Base-by-base conservation (phyloP, 1,139 yeast genomes). In the Candida glucosophila region DNA sequence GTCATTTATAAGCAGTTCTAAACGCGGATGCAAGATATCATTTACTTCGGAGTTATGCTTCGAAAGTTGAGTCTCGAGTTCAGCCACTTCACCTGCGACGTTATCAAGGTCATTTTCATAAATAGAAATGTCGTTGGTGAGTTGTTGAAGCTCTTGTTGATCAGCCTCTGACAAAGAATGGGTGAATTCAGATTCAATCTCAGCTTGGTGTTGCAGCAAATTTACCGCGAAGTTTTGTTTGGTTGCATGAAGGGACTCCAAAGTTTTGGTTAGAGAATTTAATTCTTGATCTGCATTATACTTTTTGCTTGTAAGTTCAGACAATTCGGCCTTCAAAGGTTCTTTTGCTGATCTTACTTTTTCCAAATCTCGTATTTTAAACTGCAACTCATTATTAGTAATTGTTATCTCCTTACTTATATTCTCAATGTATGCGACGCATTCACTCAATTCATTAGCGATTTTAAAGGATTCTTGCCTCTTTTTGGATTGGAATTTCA, bases 41-140 rank as follows among this genome's bases (percentile, higher is more conserved):
- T 58, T 52, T 25, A 83, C 49, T 35, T 78, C 86, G 4, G 81
- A 66, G 28, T 72, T 73, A 15, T 71, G 43, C 4, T 55, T 50
- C 2, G 74, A 64, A n/a, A 71, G 52, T 12, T 56, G 54, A 5
- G 73, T 54, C 31, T 79, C 82, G 12, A 73, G 35, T 5, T 56
- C 64, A 2, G 71, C 52, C 15, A 76, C 52, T 25, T 59, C 44
- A 6, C 60, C 61, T 0, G 67, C 65, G 1, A 68, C 44, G 4
- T 46, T 41, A 33, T 66, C 65, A 27, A 74, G 56, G 17, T 57
- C 43, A 6, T 40, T 44, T 35, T 71, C 78, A 4, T 59, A 31
- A 4, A 39, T 35, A 2, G 63, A 54, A 4, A 82, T 58, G 5
- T 58, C 44, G 0, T 29, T 24, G 15, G 58, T 58, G 7, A 77